Evolutionary conservation across 805 yeast species (phyloP).

Genomic region (Kockiozyma suomiensis): DNA sequence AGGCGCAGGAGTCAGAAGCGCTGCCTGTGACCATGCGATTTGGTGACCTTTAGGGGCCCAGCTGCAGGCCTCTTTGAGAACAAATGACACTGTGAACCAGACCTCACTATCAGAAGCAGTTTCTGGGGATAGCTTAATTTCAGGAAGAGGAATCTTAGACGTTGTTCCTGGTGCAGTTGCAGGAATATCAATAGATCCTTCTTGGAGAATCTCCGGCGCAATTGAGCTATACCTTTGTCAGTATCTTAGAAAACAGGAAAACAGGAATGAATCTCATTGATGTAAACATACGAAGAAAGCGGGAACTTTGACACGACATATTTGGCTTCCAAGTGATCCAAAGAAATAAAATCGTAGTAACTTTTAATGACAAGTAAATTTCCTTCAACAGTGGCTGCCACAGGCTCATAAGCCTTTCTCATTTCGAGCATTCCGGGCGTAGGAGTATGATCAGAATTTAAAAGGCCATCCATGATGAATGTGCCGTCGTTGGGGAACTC

Average conservation of each 20-base stretch:
- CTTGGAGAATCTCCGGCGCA: neutral
- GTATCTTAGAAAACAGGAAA: neutral
- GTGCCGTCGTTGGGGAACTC: constrained; percentile 46
- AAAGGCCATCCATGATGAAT: constrained; percentile 46
- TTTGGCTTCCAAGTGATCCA: constrained; percentile 27
- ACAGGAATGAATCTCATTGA: neutral
- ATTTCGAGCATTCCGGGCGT: constrained; percentile 45
- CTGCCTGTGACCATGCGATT: constrained; percentile 40
- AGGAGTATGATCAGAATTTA: constrained; percentile 43
- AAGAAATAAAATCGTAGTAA: constrained; percentile 35
- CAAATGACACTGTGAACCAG: constrained; percentile 30
- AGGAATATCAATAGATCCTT: constrained; percentile 1
- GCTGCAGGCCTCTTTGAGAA: constrained; percentile 9
- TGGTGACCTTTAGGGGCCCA: constrained; percentile 38
- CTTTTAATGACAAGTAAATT: constrained; percentile 32
- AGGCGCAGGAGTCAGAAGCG: neutral
- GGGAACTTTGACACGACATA: constrained; percentile 8
- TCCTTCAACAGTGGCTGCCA: constrained; percentile 15
- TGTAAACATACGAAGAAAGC: constrained; percentile 1
- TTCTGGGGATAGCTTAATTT: neutral
- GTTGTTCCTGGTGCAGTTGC: neutral
- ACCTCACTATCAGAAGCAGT: neutral
- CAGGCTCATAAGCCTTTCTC: constrained; percentile 45
- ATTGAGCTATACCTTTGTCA: neutral
- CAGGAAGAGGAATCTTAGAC: neutral